Evolutionary conservation across 2,329 filamentous ascomycete species (phyloP).

Genomic region (Byssochlamys sp.): DNA sequence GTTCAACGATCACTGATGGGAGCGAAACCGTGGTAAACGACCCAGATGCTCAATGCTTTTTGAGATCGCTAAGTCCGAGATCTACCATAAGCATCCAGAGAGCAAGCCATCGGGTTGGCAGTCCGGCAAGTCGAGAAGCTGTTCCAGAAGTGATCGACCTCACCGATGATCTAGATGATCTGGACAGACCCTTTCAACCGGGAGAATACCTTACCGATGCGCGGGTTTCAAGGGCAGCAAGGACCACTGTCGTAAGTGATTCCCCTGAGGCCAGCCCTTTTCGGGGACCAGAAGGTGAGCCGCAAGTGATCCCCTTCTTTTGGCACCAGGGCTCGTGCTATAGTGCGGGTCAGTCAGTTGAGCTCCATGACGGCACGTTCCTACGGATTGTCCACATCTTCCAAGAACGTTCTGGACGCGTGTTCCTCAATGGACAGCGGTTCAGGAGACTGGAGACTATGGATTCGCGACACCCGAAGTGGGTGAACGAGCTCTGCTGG

Average conservation of each 20-base stretch:
- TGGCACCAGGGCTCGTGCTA: constrained; percentile 15
- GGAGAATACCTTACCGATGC: background rate
- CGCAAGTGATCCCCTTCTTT: constrained; percentile 7
- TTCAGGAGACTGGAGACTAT: constrained; percentile 24
- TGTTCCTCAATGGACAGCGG: constrained; percentile 31
- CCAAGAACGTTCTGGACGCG: constrained; percentile 9
- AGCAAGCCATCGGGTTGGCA: background rate
- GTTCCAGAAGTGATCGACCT: background rate
- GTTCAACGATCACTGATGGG: background rate
- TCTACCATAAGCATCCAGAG: no score
- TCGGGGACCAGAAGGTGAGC: background rate
- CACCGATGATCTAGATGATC: background rate
- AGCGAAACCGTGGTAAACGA: background rate
- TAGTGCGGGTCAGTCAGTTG: constrained; percentile 22
- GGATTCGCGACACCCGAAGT: constrained; percentile 26
- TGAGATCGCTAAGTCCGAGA: background rate
- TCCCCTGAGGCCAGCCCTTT: background rate
- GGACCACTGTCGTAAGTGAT: background rate
- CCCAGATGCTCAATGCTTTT: background rate
- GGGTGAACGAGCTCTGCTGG: constrained; percentile 39
- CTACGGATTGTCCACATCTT: constrained; percentile 32
- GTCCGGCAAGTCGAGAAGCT: background rate
- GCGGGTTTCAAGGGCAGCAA: background rate
- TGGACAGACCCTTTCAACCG: background rate
- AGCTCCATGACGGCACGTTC: constrained; percentile 32